Base-by-base conservation (phyloP, 164 flowering plant genomes). In the Tinospora cordifolia region DNA sequence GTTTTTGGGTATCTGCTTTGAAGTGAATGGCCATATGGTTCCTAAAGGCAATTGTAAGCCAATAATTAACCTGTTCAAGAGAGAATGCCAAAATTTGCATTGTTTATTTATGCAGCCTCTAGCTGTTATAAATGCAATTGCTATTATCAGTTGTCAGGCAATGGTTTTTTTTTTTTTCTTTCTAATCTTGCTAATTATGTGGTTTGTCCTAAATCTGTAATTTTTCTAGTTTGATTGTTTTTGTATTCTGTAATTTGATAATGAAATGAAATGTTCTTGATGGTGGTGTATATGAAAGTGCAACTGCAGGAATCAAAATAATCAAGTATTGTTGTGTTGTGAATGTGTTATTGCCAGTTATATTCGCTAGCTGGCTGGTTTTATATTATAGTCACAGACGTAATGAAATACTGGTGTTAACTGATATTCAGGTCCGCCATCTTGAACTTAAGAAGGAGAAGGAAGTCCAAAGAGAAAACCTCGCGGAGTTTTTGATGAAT, bases 371-470 rank as follows among this genome's bases (percentile, higher is more conserved):
- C 46, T 41, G 46, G 13, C 46, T 41, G 46, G 9, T 41, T 41
- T 12, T 0, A 22, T 51, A 1, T 14, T 15, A 7, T 15, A 17
- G 59, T 17, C 24, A 0, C 6, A n/a, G 59, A 22, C 19, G 47
- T 19, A 34, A 63, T 63, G 36, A 30, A 19, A 25, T 25, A 22
- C 38, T 49, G n/a, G 15, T 67, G 7, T 67, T 14, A 51, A 71
- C 30, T 39, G 22, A 54, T 68, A 9, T 80, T 13, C 84, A 94
- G 98, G 92, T 94, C 59, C 96, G 98, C 14, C 90, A 90, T 78
- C 92, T 94, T 60, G 98, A 94, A 63, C 87, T 87, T 27, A 94
- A 90, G 82, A 92, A 73, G 88, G 97, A 86, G 78, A 94, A 88
- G 76, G 89, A 89, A 71, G 84, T 94, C 36, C 79, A 81, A 57